These are phyloP conservation scores for Alternaria sp. DNA, from an alignment of 2,329 filamentous ascomycete genomes.

Conservation along the genomic window DNA sequence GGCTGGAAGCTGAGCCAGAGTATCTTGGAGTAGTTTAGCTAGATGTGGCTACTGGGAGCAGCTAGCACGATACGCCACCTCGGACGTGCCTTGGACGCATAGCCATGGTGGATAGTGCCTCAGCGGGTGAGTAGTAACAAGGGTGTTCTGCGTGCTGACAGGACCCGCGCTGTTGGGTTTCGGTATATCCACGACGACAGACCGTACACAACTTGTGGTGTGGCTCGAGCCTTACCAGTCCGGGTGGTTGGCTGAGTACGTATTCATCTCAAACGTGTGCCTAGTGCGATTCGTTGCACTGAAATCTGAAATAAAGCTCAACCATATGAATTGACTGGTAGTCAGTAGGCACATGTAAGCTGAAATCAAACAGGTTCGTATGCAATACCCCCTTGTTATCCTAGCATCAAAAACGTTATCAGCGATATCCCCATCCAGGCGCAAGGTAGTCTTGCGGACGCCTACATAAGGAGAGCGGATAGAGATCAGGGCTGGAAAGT, in stretches of 20 bases:
- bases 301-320: background rate
- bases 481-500: slow-evolving; percentile 17
- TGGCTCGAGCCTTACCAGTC: slow-evolving; percentile 35
- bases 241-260: slow-evolving; percentile 32
- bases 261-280: background rate
- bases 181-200: slow-evolving; percentile 20
- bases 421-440: background rate
- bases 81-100: slow-evolving; percentile 30
- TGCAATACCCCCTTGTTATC: background rate
- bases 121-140: slow-evolving; percentile 34
- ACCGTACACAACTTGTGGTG: slow-evolving; percentile 24
- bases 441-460: slow-evolving; percentile 8
- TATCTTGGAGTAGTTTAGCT: slow-evolving; percentile 21
- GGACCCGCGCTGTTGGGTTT: slow-evolving; percentile 19
- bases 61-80: slow-evolving; percentile 23
- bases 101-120: slow-evolving; percentile 40
- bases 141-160: slow-evolving; percentile 43
- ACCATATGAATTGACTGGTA: background rate
- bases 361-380: background rate
- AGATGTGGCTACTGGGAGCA: slow-evolving; percentile 22
- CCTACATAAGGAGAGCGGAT: slow-evolving; percentile 15
- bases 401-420: slow-evolving; percentile 1
- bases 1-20: slow-evolving; percentile 25
- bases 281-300: background rate
- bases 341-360: background rate